Evolutionary conservation across 768 basidiomycete genomes (phyloP).

Genomic region (Psilocybe sp.): DNA sequence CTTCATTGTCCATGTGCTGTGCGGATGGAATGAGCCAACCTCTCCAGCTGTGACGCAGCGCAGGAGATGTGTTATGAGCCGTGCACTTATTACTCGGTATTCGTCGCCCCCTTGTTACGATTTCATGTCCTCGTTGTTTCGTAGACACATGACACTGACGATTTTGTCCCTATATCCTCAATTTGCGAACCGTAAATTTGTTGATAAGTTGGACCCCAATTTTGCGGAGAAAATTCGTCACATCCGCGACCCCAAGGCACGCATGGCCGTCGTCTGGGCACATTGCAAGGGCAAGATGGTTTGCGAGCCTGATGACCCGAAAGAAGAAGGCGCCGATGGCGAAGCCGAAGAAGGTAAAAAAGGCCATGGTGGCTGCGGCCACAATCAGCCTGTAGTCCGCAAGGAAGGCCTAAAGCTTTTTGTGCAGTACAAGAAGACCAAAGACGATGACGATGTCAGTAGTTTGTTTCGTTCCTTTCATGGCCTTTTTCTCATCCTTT

Average conservation of each 20-base stretch:
- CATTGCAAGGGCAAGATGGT: conserved; percentile 86
- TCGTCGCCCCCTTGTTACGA: conserved; percentile 55
- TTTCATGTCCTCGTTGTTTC: conserved; percentile 24
- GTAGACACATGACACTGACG: conserved; percentile 62
- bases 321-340: conserved; percentile 77
- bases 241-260: conserved; percentile 80
- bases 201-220: conserved; percentile 73
- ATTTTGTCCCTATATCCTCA: conserved; percentile 48
- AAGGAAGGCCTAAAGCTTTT: conserved; percentile 96
- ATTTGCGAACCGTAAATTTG: conserved; percentile 2
- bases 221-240: conserved; percentile 88
- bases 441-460: conserved; percentile 92
- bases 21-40: conserved; percentile 48
- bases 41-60: conserved; percentile 71
- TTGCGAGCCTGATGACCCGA: conserved; percentile 87
- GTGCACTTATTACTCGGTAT: conserved; percentile 63
- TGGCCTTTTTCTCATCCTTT: conserved; percentile 11
- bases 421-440: conserved; percentile 90
- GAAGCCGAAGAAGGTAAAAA: conserved; percentile 75
- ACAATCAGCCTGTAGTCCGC: conserved; percentile 81
- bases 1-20: conserved; percentile 30
- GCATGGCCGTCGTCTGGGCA: conserved; percentile 83
- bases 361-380: conserved; percentile 97
- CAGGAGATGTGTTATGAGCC: conserved; percentile 50
- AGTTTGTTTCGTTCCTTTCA: conserved; percentile 3